Evolutionary conservation across 2,329 filamentous ascomycete species (phyloP).

Genomic region (Neoascochyta sp.): DNA sequence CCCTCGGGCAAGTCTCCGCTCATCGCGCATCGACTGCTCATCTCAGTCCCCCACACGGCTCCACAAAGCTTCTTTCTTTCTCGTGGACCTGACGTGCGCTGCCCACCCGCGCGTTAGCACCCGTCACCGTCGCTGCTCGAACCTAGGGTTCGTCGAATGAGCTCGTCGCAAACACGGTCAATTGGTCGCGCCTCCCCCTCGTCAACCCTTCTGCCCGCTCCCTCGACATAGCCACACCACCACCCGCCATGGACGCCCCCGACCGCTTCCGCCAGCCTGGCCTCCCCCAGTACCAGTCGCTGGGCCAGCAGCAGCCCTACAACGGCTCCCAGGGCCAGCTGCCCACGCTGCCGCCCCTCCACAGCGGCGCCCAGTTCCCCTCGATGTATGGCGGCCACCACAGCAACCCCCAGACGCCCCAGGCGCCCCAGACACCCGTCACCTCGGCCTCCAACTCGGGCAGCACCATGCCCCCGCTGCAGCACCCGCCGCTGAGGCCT

Average conservation of each 20-base stretch:
- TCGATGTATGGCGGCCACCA: conserved; percentile 34
- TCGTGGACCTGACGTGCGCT: conserved; percentile 25
- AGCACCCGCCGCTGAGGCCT: conserved; percentile 37
- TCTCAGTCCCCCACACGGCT: conserved; percentile 33
- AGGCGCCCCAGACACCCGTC: conserved; percentile 37
- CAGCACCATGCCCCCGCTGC: conserved; percentile 34
- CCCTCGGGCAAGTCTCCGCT: conserved; percentile 16
- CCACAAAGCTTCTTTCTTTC: conserved; percentile 32
- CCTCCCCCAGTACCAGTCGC: conserved; percentile 31
- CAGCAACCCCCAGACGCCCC: conserved; percentile 39
- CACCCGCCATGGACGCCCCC: conserved; percentile 31
- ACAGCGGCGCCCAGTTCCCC: conserved; percentile 28
- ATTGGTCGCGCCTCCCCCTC: conserved; percentile 32
- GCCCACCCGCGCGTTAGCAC: conserved; percentile 22
- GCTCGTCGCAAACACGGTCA: conserved; percentile 20
- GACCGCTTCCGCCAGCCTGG: conserved; percentile 38
- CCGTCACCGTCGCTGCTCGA: conserved; percentile 23
- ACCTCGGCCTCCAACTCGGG: conserved; percentile 29
- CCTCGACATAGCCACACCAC: conserved; percentile 8
- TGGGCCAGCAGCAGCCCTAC: conserved; percentile 32
- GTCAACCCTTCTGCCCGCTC: conserved; percentile 9
- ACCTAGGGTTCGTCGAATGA: conserved; percentile 32
- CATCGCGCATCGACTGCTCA: conserved; percentile 22
- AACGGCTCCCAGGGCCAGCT: conserved; percentile 28
- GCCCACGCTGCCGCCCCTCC: conserved; percentile 37